These are phyloP conservation scores for Adansonia madagascariensis DNA, from an alignment of 441 rosid species.

Conservation along the genomic window DNA sequence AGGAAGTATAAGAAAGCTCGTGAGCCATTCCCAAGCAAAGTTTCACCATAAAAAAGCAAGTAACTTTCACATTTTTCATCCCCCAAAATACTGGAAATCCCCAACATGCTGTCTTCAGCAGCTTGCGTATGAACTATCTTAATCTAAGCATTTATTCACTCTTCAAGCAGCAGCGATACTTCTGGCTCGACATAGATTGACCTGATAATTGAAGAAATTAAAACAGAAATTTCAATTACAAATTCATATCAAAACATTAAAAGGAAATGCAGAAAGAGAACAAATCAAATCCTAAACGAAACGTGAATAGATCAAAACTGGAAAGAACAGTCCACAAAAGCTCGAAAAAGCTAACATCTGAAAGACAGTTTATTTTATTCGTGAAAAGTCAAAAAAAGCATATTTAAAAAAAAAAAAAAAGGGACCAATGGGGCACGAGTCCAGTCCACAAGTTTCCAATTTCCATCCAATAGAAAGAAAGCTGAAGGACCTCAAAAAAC, in stretches of 20 bases:
- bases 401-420: too few relatives aligned
- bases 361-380: too few relatives aligned
- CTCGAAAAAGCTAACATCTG: too few relatives aligned
- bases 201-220: constrained; percentile 21
- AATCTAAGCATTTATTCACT: constrained; percentile 21
- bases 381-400: too few relatives aligned
- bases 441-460: neutral
- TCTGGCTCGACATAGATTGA: constrained; percentile 4
- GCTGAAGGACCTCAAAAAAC: neutral
- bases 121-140: constrained; percentile 34
- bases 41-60: constrained; percentile 65
- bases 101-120: constrained; percentile 28
- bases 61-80: constrained; percentile 59
- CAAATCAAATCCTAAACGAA: too few relatives aligned
- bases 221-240: neutral
- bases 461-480: neutral
- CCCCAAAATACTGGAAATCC: constrained; percentile 35
- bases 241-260: neutral
- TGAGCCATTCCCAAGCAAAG: constrained; percentile 44
- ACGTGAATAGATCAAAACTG: too few relatives aligned
- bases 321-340: too few relatives aligned
- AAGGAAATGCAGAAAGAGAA: too few relatives aligned
- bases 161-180: constrained; percentile 22
- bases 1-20: constrained; percentile 59
- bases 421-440: neutral